Conservation (phyloP, 2,329 filamentous ascomycete genomes). For the Pseudogymnoascus sp. region DNA sequence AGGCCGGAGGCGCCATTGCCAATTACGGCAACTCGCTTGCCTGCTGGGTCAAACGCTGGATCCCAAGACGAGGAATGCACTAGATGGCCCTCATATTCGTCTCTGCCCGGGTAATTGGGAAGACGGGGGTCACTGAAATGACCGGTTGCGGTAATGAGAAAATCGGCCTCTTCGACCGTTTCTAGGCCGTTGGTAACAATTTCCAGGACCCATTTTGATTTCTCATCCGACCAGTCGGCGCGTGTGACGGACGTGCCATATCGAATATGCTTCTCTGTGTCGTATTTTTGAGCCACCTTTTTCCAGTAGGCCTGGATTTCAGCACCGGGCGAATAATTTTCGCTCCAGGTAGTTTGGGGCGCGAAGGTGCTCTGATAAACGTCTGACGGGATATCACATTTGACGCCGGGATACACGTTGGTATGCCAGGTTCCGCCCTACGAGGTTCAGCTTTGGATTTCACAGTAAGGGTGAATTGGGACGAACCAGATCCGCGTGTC, state of each 20-base stretch:
- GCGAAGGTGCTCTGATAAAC: conserved; percentile 61
- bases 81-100: conserved; percentile 44
- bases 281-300: conserved; percentile 50
- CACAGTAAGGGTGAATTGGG: neutral
- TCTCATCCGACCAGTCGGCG: conserved; percentile 26
- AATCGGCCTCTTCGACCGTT: conserved; percentile 32
- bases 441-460: neutral
- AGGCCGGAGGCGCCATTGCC: conserved; percentile 55
- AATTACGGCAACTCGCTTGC: conserved; percentile 47
- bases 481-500: conserved; percentile 57
- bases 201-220: conserved; percentile 25
- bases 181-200: conserved; percentile 25
- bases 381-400: conserved; percentile 62
- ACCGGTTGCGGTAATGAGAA: conserved; percentile 42
- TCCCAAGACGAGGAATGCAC: conserved; percentile 54
- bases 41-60: conserved; percentile 40
- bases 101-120: conserved; percentile 25
- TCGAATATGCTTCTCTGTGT: conserved; percentile 49
- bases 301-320: conserved; percentile 63
- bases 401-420: conserved; percentile 53
- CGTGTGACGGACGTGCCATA: conserved; percentile 31
- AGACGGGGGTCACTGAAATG: conserved; percentile 11
- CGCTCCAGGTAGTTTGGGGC: conserved; percentile 58
- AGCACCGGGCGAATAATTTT: conserved; percentile 55
- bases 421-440: conserved; percentile 45